Conservation (phyloP, 345 rosid genomes). For the Anastatica hierochuntica region DNA sequence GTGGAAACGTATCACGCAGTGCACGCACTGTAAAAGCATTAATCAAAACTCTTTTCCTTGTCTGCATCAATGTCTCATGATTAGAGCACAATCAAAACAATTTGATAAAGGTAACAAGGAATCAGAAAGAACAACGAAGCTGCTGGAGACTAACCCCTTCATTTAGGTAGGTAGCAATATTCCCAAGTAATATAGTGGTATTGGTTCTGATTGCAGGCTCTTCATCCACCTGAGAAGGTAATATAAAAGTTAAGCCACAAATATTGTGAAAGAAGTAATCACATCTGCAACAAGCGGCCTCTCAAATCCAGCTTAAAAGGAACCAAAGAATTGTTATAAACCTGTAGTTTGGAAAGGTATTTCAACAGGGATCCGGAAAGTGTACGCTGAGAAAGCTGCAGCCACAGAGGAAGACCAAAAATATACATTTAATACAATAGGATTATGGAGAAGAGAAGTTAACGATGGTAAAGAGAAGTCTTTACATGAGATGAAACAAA, state of each 20-base stretch:
- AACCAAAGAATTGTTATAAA: slow-evolving; percentile 14
- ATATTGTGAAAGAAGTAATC: neutral
- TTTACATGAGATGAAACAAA: neutral
- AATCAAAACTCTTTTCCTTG: slow-evolving; percentile 89
- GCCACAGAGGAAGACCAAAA: slow-evolving; percentile 9
- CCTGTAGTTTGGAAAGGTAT: slow-evolving; percentile 95
- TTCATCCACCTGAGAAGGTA: slow-evolving; percentile 74
- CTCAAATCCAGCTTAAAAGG: neutral
- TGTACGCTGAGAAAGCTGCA: slow-evolving; percentile 96
- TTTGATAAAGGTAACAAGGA: neutral
- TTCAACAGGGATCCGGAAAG: slow-evolving; percentile 83
- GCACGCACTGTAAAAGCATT: slow-evolving; percentile 99
- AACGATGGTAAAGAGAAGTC: neutral
- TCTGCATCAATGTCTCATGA: slow-evolving; percentile 39
- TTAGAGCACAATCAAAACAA: slow-evolving; percentile 9
- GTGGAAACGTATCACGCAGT: slow-evolving; percentile 86
- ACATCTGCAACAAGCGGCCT: neutral
- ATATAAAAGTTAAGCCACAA: slow-evolving; percentile 7
- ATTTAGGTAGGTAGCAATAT: slow-evolving; percentile 77
- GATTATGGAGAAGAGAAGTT: neutral
- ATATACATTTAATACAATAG: slow-evolving; percentile 12
- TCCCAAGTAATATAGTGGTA: slow-evolving; percentile 95
- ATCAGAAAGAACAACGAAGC: slow-evolving; percentile 3
- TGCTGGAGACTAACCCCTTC: slow-evolving; percentile 63
- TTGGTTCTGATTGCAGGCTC: slow-evolving; percentile 97